A percentile compares a stretch with the other conserved stretches of the same genome.
Conservation (phyloP, 2,329 filamentous ascomycete species). For the Penicillium nordicum region DNA sequence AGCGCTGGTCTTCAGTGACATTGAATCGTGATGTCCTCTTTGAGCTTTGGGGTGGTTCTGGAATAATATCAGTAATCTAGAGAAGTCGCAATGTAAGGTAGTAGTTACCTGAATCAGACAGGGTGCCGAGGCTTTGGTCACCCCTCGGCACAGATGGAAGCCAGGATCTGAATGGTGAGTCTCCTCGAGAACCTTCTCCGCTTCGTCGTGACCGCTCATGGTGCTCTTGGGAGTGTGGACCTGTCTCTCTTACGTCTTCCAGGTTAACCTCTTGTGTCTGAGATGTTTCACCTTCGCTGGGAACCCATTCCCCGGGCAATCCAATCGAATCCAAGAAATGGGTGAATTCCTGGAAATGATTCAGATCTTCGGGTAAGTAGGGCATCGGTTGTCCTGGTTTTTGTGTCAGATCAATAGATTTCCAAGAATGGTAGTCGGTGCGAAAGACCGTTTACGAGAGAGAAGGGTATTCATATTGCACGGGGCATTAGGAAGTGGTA, state of each 20-base stretch:
- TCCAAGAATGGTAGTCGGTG: not conserved
- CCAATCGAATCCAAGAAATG: constrained; percentile 36
- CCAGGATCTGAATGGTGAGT: constrained; percentile 36
- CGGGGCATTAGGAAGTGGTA: not conserved
- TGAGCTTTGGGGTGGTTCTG: constrained; percentile 28
- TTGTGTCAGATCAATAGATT: constrained; percentile 3
- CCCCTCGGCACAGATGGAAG: constrained; percentile 31
- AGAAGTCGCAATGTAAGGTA: not conserved
- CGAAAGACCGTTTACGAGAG: too few species aligned
- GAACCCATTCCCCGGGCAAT: constrained; percentile 35
- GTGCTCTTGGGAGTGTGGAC: constrained; percentile 20
- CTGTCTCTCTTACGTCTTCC: constrained; percentile 23
- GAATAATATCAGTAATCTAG: not conserved
- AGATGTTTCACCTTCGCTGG: constrained; percentile 24
- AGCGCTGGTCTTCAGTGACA: constrained; percentile 30
- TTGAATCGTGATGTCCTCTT: constrained; percentile 24
- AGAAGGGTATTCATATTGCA: not conserved
- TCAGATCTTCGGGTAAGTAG: constrained; percentile 33
- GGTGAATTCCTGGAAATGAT: constrained; percentile 37
- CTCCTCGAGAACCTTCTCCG: constrained; percentile 26
- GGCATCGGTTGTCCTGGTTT: constrained; percentile 26
- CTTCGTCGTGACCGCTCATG: constrained; percentile 17
- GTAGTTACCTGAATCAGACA: constrained; percentile 31
- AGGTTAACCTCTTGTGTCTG: constrained; percentile 25
- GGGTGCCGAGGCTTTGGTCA: constrained; percentile 31